Conservation (phyloP, 768 basidiomycete species). For the Lactifluus rugatus region DNA sequence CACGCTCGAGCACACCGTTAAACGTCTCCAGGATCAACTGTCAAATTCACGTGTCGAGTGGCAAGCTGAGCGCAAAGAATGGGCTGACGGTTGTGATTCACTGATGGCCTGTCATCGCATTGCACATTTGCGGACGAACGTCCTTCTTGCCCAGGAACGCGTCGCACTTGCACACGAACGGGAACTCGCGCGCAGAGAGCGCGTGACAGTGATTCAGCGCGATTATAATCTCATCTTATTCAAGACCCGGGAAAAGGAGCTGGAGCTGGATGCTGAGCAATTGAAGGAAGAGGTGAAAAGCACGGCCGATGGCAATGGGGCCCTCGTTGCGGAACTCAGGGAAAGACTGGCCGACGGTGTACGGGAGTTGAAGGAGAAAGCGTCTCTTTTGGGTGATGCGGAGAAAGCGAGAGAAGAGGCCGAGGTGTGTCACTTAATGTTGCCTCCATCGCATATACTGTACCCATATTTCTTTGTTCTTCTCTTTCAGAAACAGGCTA, state of each 20-base stretch:
- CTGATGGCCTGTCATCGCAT: conserved; percentile 56
- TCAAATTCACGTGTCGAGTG: conserved; percentile 39
- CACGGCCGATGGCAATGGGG: not conserved
- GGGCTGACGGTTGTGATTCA: conserved; percentile 54
- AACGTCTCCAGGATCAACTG: conserved; percentile 38
- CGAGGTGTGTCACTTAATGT: conserved; percentile 23
- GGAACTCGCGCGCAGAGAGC: conserved; percentile 46
- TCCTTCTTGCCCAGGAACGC: conserved; percentile 47
- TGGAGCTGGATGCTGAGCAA: conserved; percentile 43
- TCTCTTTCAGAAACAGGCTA: conserved; percentile 31
- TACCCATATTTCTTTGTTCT: not conserved
- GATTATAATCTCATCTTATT: conserved; percentile 64
- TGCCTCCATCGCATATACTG: not conserved
- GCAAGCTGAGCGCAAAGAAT: conserved; percentile 44
- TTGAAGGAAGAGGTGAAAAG: conserved; percentile 40
- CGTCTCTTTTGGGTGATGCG: conserved; percentile 27
- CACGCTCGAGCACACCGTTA: conserved; percentile 50
- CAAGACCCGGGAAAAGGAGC: conserved; percentile 49
- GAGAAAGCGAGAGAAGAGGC: conserved; percentile 22
- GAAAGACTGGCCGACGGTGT: conserved; percentile 30
- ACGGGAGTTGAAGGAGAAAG: conserved; percentile 38
- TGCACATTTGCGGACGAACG: conserved; percentile 47
- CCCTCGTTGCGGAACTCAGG: conserved; percentile 38
- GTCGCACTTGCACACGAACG: conserved; percentile 42
- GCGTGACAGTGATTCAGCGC: conserved; percentile 47